These are phyloP conservation scores for Russula sp. DNA, from an alignment of 768 basidiomycete genomes.

Conservation along the genomic window DNA sequence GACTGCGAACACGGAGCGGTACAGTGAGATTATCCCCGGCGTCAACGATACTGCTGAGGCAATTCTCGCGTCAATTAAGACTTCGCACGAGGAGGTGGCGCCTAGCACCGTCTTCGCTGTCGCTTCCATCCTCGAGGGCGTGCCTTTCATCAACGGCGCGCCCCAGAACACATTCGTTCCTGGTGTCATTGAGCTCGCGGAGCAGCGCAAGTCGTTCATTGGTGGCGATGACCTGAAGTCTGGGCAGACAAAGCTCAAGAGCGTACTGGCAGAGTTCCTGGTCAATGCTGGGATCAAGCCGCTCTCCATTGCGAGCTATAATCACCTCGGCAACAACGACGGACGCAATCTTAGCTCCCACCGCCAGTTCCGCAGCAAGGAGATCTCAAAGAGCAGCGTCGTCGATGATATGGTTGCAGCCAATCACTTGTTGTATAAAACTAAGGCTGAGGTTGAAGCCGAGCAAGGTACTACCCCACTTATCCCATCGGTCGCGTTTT, in stretches of 20 bases:
- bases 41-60: slow-evolving; percentile 93
- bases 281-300: slow-evolving; percentile 99
- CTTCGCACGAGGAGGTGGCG: slow-evolving; percentile 86
- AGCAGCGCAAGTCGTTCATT: slow-evolving; percentile 85
- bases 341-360: slow-evolving; percentile 88
- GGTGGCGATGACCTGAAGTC: slow-evolving; percentile 98
- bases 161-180: slow-evolving; percentile 99
- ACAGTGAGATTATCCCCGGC: slow-evolving; percentile 89
- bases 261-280: slow-evolving; percentile 94
- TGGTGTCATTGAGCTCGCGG: slow-evolving; percentile 88
- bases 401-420: slow-evolving; percentile 98
- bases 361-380: slow-evolving; percentile 95
- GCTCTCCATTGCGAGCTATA: slow-evolving; percentile 94
- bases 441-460: slow-evolving; percentile 41
- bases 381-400: slow-evolving; percentile 94
- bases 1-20: slow-evolving; percentile 99
- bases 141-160: slow-evolving; percentile 95
- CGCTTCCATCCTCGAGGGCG: slow-evolving; percentile 89
- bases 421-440: slow-evolving; percentile 86
- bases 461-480: slow-evolving; percentile 6
- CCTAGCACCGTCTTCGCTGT: slow-evolving; percentile 95
- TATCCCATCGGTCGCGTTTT: background rate
- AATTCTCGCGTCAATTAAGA: slow-evolving; percentile 73
- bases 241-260: slow-evolving; percentile 96
- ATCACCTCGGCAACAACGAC: slow-evolving; percentile 98